Evolutionary conservation across 192 early-diverging fungal species (phyloP).

Genomic region (Coemansia sp.): DNA sequence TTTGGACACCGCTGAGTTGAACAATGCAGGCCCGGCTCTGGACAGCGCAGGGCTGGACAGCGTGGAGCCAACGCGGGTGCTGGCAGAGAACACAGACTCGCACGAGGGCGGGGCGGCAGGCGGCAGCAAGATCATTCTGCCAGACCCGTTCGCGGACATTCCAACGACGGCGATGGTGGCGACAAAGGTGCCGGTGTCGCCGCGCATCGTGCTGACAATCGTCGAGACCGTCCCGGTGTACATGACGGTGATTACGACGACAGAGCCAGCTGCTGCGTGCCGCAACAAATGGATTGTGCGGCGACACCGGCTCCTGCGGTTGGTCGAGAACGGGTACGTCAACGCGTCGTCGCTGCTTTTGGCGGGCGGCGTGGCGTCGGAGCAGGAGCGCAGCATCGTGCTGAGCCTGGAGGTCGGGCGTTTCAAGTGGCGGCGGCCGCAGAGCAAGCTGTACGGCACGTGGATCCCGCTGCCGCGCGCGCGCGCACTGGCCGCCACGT

Average conservation of each 20-base stretch:
- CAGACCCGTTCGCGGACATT: slow-evolving; percentile 48
- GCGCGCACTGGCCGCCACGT: slow-evolving; percentile 76
- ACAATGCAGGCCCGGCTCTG: slow-evolving; percentile 36
- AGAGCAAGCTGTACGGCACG: slow-evolving; percentile 75
- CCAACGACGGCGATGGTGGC: slow-evolving; percentile 46
- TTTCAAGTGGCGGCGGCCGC: slow-evolving; percentile 68
- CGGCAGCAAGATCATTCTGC: slow-evolving; percentile 34
- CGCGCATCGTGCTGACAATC: slow-evolving; percentile 49
- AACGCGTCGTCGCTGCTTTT: slow-evolving; percentile 82
- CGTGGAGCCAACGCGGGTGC: slow-evolving; percentile 34
- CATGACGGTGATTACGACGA: slow-evolving; percentile 52
- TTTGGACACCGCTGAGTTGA: slow-evolving; percentile 1
- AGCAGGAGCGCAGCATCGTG: slow-evolving; percentile 80
- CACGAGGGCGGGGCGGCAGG: slow-evolving; percentile 22
- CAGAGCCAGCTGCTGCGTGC: slow-evolving; percentile 33
- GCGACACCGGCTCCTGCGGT: slow-evolving; percentile 69
- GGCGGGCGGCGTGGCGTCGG: slow-evolving; percentile 83
- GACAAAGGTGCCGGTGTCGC: slow-evolving; percentile 41
- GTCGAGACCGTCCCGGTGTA: slow-evolving; percentile 54
- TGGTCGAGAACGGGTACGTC: slow-evolving; percentile 81
- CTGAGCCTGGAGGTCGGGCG: slow-evolving; percentile 81
- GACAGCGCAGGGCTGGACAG: slow-evolving; percentile 23
- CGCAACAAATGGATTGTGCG: slow-evolving; percentile 47
- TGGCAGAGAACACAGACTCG: slow-evolving; percentile 29
- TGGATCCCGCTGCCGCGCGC: slow-evolving; percentile 92